phyloP scores from a whole-genome alignment of 1,139 yeast genomes.

The Suhomyces anneliseae region DNA sequence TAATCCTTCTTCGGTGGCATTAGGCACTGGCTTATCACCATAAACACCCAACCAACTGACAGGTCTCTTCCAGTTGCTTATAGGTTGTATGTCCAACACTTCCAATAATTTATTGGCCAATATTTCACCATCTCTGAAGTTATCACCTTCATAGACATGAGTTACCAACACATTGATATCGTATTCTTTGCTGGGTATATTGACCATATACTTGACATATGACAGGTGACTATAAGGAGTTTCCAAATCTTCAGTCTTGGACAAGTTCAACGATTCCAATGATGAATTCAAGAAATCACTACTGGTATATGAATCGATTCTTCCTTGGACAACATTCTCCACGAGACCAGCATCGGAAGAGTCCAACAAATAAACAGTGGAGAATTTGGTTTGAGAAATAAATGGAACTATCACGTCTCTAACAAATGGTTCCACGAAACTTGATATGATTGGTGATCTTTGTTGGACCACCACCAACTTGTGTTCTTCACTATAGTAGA shows the following conservation, averaged over 20 bases:
- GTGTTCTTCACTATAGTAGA: conserved; percentile 41
- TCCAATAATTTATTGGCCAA: conserved; percentile 45
- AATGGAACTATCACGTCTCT: conserved; percentile 54
- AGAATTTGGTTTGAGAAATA: conserved; percentile 38
- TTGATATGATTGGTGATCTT: conserved; percentile 80
- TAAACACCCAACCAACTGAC: conserved; percentile 84
- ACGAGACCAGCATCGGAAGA: conserved; percentile 67
- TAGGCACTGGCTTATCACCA: conserved; percentile 67
- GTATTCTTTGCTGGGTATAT: conserved; percentile 3
- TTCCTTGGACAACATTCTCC: conserved; percentile 25
- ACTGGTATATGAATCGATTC: conserved; percentile 31
- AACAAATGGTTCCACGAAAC: conserved; percentile 54
- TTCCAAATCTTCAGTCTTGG: conserved; percentile 7
- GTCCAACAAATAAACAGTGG: conserved; percentile 59
- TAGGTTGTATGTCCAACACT: conserved; percentile 25
- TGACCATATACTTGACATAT: conserved; percentile 5
- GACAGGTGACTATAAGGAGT: conserved; percentile 9
- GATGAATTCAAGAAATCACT: conserved; percentile 36
- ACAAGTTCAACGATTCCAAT: conserved; percentile 30
- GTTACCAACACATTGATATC: conserved; percentile 35
- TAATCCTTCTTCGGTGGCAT: conserved; percentile 74
- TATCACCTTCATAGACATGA: conserved; percentile 88
- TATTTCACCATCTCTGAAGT: conserved; percentile 65
- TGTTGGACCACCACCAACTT: conserved; percentile 68
- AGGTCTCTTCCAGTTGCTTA: conserved; percentile 51